Evolutionary conservation across 2,329 filamentous ascomycete genomes (phyloP).

Genomic region (Amesomyces nigricolor): DNA sequence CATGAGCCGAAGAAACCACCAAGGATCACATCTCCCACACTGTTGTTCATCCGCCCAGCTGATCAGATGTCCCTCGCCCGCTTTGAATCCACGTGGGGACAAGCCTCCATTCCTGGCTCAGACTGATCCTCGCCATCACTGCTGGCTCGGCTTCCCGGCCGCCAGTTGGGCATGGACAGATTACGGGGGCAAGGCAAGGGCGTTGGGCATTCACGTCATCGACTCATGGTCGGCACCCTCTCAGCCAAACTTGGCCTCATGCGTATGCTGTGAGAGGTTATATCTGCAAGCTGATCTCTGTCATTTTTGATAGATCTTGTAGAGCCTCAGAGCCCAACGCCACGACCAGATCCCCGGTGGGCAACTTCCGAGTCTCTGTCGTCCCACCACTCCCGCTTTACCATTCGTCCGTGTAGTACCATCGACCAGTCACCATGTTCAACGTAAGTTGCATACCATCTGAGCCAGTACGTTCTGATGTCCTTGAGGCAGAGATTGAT

Average conservation of each 20-base stretch:
- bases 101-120: background rate
- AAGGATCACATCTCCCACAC: background rate
- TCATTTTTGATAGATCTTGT: slow-evolving; percentile 22
- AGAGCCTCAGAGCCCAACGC: background rate
- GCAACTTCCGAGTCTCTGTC: background rate
- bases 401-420: background rate
- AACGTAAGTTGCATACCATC: background rate
- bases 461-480: too few species aligned
- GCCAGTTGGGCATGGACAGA: background rate
- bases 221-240: background rate
- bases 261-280: slow-evolving; percentile 3
- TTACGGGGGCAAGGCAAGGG: background rate
- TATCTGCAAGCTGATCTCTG: slow-evolving; percentile 12
- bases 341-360: background rate
- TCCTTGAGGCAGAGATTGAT: background rate
- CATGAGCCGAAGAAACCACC: too few species aligned
- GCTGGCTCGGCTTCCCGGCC: background rate
- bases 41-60: background rate
- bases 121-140: background rate
- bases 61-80: background rate
- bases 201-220: slow-evolving; percentile 15
- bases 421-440: background rate
- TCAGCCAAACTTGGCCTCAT: background rate
- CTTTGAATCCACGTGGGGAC: background rate
- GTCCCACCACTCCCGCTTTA: background rate